phyloP scores from a whole-genome alignment of 2,329 filamentous ascomycete species.

The Fusarium cyanostomum region DNA sequence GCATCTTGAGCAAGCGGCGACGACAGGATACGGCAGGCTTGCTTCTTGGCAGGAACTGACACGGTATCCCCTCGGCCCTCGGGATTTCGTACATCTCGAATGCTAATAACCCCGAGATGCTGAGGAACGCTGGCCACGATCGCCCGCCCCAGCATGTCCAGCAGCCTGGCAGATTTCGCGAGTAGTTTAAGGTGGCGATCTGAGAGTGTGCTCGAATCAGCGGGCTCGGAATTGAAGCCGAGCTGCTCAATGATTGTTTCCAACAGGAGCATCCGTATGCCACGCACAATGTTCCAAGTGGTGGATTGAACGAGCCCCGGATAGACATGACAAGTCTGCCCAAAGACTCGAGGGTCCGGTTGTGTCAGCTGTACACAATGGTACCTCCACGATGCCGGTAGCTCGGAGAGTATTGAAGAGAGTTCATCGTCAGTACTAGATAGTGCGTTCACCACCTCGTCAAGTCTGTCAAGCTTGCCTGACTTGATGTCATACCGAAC shows the following conservation, averaged over 20 bases:
- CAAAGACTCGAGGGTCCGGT: slow-evolving; percentile 54
- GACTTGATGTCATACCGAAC: slow-evolving; percentile 58
- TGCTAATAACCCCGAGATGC: slow-evolving; percentile 59
- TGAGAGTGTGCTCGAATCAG: slow-evolving; percentile 40
- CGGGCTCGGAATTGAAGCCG: slow-evolving; percentile 31
- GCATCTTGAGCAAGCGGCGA: slow-evolving; percentile 27
- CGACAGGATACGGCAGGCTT: slow-evolving; percentile 45
- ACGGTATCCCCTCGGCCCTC: slow-evolving; percentile 26
- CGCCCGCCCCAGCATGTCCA: slow-evolving; percentile 53
- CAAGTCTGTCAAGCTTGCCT: slow-evolving; percentile 48
- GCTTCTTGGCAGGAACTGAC: slow-evolving; percentile 44
- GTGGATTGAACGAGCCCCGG: slow-evolving; percentile 55
- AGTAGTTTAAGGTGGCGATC: slow-evolving; percentile 48
- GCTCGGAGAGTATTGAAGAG: slow-evolving; percentile 48
- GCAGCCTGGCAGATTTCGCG: slow-evolving; percentile 49
- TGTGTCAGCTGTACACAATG: slow-evolving; percentile 51
- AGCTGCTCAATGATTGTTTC: slow-evolving; percentile 59
- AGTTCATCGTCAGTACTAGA: slow-evolving; percentile 56
- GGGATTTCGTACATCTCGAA: slow-evolving; percentile 47
- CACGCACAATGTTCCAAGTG: slow-evolving; percentile 59
- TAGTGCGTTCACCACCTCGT: slow-evolving; percentile 50
- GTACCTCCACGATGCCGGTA: slow-evolving; percentile 56
- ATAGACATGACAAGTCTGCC: slow-evolving; percentile 57
- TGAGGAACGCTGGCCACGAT: slow-evolving; percentile 60
- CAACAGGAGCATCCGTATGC: slow-evolving; percentile 57